phyloP scores from a whole-genome alignment of 257 asterid genomes.

The Datura wrightii region DNA sequence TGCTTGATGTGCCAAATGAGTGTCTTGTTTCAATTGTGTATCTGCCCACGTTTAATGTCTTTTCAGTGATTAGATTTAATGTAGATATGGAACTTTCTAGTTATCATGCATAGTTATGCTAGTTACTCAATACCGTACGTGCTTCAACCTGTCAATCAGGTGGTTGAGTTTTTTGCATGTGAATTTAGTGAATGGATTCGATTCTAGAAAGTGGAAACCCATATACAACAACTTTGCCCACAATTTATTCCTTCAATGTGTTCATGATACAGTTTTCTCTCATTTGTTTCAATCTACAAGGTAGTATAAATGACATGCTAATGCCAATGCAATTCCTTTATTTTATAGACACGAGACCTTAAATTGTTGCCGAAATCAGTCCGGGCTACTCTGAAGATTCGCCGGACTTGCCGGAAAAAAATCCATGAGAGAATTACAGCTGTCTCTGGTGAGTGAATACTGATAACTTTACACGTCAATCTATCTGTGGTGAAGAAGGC shows the following conservation, averaged over 20 bases:
- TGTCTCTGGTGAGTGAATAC: slow-evolving; percentile 57
- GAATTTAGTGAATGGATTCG: neutral
- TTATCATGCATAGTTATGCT: slow-evolving; percentile 24
- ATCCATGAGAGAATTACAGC: slow-evolving; percentile 82
- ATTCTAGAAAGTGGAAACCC: slow-evolving; percentile 20
- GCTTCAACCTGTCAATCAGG: neutral
- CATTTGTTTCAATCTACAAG: neutral
- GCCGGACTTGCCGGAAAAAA: slow-evolving; percentile 75
- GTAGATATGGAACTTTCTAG: neutral
- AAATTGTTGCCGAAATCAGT: slow-evolving; percentile 67
- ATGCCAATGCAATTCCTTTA: neutral
- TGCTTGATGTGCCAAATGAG: slow-evolving; percentile 1
- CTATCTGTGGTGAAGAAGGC: neutral
- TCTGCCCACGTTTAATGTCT: neutral
- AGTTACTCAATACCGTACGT: neutral
- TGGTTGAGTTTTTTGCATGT: neutral
- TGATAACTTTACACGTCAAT: neutral
- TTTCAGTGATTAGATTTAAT: neutral
- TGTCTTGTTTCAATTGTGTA: neutral
- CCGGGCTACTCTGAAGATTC: slow-evolving; percentile 61
- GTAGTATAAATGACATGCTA: neutral
- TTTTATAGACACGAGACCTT: slow-evolving; percentile 75
- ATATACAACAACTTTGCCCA: neutral
- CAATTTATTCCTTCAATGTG: neutral
- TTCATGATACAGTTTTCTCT: neutral